Evolutionary conservation across 176 grass and related monocot species (phyloP).

Genomic region (Phragmites australis): DNA sequence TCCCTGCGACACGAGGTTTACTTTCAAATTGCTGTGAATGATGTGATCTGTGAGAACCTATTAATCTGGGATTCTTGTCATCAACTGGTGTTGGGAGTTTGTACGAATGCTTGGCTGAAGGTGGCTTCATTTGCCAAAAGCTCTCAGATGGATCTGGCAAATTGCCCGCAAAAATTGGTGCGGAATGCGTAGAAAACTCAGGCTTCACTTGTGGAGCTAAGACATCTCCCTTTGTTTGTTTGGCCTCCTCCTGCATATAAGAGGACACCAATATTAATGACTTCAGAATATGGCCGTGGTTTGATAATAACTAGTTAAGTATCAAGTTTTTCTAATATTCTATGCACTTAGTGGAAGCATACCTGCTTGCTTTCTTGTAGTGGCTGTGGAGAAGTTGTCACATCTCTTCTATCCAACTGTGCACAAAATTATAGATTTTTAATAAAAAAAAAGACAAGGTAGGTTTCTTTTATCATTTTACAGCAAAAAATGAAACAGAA

Average conservation of each 20-base stretch:
- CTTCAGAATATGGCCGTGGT: background rate
- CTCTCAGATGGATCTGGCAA: slow-evolving; percentile 54
- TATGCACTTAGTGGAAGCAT: slow-evolving; percentile 15
- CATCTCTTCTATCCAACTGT: slow-evolving; percentile 65
- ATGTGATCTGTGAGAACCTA: slow-evolving; percentile 37
- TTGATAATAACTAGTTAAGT: background rate
- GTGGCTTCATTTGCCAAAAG: slow-evolving; percentile 57
- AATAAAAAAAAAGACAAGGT: slow-evolving; percentile 12
- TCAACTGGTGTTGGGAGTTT: slow-evolving; percentile 68
- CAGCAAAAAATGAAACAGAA: slow-evolving; percentile 9
- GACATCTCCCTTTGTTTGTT: slow-evolving; percentile 42
- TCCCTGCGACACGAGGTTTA: slow-evolving; percentile 30
- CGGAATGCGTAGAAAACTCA: slow-evolving; percentile 52
- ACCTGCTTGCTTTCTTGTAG: slow-evolving; percentile 58
- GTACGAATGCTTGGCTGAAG: slow-evolving; percentile 63
- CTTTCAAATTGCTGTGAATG: slow-evolving; percentile 46
- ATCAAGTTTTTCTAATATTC: slow-evolving; percentile 6
- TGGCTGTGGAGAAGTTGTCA: slow-evolving; percentile 25
- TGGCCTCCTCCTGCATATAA: slow-evolving; percentile 58
- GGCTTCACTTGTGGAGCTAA: slow-evolving; percentile 38
- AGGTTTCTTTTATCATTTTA: background rate
- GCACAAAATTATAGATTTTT: background rate
- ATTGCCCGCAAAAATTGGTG: slow-evolving; percentile 53
- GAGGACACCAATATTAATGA: slow-evolving; percentile 1
- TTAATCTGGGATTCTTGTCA: slow-evolving; percentile 24